A percentile compares a stretch with the other conserved stretches of the same genome.
These are phyloP conservation scores for Hericium rajendrae DNA, from an alignment of 768 basidiomycete species.

Conservation along the genomic window DNA sequence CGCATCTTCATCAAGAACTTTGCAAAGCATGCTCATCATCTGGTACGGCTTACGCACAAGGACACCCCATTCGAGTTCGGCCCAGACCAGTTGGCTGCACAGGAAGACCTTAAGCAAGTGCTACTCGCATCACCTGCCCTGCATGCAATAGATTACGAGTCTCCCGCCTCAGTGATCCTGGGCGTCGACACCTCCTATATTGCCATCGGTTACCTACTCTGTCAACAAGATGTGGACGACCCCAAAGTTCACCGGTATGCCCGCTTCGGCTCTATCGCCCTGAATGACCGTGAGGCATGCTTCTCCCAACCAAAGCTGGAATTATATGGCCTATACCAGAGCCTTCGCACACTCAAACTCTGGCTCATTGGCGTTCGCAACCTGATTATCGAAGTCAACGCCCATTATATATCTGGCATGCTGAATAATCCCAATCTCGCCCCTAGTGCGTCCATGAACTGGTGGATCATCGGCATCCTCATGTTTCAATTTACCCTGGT, in stretches of 20 bases:
- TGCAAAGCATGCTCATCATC: conserved; percentile 10
- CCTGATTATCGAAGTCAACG: too few relatives aligned
- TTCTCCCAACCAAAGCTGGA: conserved; percentile 21
- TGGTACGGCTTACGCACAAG: conserved; percentile 15
- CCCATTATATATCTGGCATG: too few relatives aligned
- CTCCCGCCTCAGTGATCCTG: conserved; percentile 10
- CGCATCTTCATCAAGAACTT: conserved; percentile 17
- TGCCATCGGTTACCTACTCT: conserved; percentile 19
- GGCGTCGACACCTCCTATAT: conserved; percentile 20
- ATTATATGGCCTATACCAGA: conserved; percentile 17
- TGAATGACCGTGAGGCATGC: conserved; percentile 20
- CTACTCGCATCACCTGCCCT: not conserved
- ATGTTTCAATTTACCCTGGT: too few relatives aligned
- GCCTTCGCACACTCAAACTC: not conserved
- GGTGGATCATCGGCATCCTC: too few relatives aligned
- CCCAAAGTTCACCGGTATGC: conserved; percentile 16
- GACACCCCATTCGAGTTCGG: conserved; percentile 13
- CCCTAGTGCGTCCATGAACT: too few relatives aligned
- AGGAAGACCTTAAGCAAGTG: conserved; percentile 13
- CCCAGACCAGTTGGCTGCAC: conserved; percentile 6
- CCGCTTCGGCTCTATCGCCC: conserved; percentile 28
- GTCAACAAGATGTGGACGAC: conserved; percentile 15
- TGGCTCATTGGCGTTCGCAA: not conserved
- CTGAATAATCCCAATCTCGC: too few relatives aligned
- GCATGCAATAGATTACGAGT: conserved; percentile 14